Evolutionary conservation across 2,329 filamentous ascomycete species (phyloP), one percentile per base, ranked within the genome.

Genomic region (Claviceps sp.): DNA sequence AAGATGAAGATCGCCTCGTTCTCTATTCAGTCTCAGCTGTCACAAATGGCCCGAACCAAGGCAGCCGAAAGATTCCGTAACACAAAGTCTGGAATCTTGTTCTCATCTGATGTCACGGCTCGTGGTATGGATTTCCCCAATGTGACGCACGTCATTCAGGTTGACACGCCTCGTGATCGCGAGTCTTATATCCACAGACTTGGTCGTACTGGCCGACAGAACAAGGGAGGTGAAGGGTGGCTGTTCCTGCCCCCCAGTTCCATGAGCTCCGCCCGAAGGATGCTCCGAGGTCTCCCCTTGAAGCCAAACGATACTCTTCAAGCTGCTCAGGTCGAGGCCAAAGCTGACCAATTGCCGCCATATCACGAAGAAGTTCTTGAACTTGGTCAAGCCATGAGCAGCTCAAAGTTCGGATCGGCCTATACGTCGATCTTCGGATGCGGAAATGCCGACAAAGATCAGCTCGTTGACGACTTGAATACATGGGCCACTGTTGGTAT

Each of bases 41-140:
- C 70, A 2, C 93, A 98, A 65, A 48, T 19, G 0, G 70, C 77
- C 60, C 82, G 93, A 49, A 93, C 88, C 2, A 71, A 67, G 47
- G 80, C 80, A 39, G 82, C 91, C 1, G 80, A 91, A 0, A 63
- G 60, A 26, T 98, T 96, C 80, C 82, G 87, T 46, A 62, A 61
- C 14, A 69, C 79, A n/a, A 63, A 69, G 30, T 76, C 75, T 37
- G 88, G 75, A 30, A 73, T 91, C 52, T 73, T 90, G 46, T 77
- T 89, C 63, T 87, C 87, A 2, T 87, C 86, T 2, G 87, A 91
- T 65, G 86, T 91, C 37, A 87, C 85, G 5, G 85, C 87, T 13
- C 76, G 87, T 65, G 87, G 87, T 58, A 89, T 91, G 83, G 87
- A 91, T 64, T 89, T 89, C 68, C 86, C 86, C 30, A 74, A 81